Conservation (phyloP, 192 early-diverging fungal species). For the Phlyctochytrium planicorne region DNA sequence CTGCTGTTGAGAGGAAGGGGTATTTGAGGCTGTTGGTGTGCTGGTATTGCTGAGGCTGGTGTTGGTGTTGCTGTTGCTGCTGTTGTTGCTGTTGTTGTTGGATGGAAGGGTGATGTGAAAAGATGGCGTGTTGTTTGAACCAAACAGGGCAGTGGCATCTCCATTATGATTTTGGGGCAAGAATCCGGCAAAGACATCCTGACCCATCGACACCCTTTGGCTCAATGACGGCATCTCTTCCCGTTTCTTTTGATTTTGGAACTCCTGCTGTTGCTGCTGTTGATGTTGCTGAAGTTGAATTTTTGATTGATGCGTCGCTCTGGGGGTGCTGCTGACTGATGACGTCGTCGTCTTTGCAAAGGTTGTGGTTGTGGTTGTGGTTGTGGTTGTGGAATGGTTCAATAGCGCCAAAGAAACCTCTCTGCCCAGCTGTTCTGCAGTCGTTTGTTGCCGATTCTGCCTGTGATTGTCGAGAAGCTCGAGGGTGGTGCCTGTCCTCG, state of each 20-base stretch:
- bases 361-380: background rate
- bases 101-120: background rate
- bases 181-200: no score
- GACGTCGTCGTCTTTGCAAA: background rate
- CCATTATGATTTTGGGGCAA: no score
- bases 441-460: background rate
- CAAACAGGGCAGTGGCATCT: no score
- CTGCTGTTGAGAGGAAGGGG: background rate
- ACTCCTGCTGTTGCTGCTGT: constrained; percentile 3
- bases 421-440: no score
- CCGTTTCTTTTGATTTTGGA: background rate
- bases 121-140: no score
- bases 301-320: background rate
- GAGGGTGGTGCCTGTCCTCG: background rate
- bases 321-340: background rate
- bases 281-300: background rate
- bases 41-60: background rate
- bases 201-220: no score
- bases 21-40: background rate
- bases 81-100: background rate
- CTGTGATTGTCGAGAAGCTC: background rate
- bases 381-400: background rate
- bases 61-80: constrained; percentile 4
- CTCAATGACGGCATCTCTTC: background rate
- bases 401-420: no score